Evolutionary conservation across 805 yeast species (phyloP).

Genomic region (Candida nemodendra): DNA sequence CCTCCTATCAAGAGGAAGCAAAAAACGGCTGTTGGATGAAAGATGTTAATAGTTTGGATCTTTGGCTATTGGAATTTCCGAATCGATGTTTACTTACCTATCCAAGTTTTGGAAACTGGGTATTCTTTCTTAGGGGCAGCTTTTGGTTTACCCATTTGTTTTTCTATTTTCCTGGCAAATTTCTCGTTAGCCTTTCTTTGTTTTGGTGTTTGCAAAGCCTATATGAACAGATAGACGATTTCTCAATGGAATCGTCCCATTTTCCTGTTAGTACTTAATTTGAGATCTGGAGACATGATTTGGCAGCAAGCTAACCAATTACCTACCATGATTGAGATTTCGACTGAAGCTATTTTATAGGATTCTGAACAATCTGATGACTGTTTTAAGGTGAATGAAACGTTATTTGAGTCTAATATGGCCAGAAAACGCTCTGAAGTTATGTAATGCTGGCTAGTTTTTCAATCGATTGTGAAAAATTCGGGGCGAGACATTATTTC

Average conservation of each 20-base stretch:
- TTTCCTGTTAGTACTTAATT: not conserved
- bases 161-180: slow-evolving; percentile 71
- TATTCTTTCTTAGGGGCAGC: slow-evolving; percentile 38
- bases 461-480: not conserved
- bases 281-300: not conserved
- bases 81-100: slow-evolving; percentile 41
- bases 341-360: no score
- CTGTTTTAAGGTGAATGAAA: no score
- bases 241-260: not conserved
- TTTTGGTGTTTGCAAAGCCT: slow-evolving; percentile 79
- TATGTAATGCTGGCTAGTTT: not conserved
- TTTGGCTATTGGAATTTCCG: no score
- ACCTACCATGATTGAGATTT: no score
- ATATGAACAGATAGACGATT: not conserved
- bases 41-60: no score
- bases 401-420: no score
- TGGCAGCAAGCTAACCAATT: no score
- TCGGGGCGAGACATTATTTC: not conserved
- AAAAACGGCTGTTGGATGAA: slow-evolving; percentile 30
- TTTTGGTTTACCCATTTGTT: slow-evolving; percentile 73
- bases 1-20: slow-evolving; percentile 78
- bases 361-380: no score
- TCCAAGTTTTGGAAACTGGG: slow-evolving; percentile 67
- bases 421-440: no score
- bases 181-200: slow-evolving; percentile 87